Conservation (phyloP, 257 asterid genomes). For the Datura wrightii region DNA sequence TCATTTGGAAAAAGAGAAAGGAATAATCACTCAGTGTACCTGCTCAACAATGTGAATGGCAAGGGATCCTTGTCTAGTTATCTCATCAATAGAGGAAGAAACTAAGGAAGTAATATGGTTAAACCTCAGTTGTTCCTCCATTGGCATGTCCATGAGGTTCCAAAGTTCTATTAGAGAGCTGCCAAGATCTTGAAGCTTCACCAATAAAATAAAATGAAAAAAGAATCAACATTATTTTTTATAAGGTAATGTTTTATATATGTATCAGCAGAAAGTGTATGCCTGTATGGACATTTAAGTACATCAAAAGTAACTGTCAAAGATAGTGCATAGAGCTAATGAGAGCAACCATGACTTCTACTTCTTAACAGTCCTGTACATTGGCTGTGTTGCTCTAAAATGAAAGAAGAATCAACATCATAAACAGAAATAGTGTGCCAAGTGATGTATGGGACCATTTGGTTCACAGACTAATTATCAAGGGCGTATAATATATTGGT, state of each 20-base stretch:
- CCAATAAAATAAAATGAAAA: conserved; percentile 20
- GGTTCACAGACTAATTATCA: not conserved
- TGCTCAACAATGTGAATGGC: conserved; percentile 63
- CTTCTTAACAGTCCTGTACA: not conserved
- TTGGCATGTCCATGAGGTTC: conserved; percentile 67
- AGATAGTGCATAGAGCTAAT: not conserved
- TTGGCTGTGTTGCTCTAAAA: not conserved
- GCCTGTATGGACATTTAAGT: not conserved
- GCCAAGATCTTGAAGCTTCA: conserved; percentile 64
- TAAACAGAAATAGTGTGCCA: not conserved
- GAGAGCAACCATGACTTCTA: not conserved
- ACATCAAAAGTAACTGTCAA: not conserved
- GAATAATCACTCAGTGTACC: conserved; percentile 46
- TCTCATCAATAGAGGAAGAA: conserved; percentile 49
- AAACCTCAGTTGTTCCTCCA: conserved; percentile 60
- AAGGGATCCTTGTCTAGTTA: conserved; percentile 60
- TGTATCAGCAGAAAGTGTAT: not conserved
- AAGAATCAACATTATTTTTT: conserved; percentile 1
- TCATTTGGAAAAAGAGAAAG: conserved; percentile 26
- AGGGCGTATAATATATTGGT: not conserved
- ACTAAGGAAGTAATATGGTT: conserved; percentile 55
- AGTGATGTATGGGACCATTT: not conserved
- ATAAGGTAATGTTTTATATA: not conserved
- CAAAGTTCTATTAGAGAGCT: conserved; percentile 62
- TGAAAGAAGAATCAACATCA: not conserved